phyloP scores from a whole-genome alignment of 1,284 basidiomycete genomes.

The Fomitiporia mediterranea region DNA sequence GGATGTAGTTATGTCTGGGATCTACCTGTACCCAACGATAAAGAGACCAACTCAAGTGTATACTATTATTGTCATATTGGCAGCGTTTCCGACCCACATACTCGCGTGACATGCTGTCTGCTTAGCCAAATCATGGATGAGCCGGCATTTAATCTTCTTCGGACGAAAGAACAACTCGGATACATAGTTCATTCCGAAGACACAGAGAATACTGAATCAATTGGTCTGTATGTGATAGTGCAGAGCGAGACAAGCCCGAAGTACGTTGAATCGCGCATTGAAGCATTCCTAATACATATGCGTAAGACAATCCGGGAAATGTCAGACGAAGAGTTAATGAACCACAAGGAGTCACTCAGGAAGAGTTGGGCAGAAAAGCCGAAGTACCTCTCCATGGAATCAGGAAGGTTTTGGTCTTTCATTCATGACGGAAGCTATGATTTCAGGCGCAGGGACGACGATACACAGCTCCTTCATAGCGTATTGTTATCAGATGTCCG shows the following conservation, averaged over 20 bases:
- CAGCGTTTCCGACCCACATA: slow-evolving; percentile 46
- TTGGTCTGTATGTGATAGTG: slow-evolving; percentile 82
- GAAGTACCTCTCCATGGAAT: slow-evolving; percentile 70
- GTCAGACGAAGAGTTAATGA: slow-evolving; percentile 55
- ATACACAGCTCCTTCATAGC: slow-evolving; percentile 57
- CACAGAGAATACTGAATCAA: slow-evolving; percentile 58
- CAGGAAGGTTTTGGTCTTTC: slow-evolving; percentile 57
- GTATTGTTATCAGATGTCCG: slow-evolving; percentile 78
- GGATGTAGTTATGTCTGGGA: slow-evolving; percentile 71
- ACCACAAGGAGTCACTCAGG: slow-evolving; percentile 50
- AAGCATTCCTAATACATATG: slow-evolving; percentile 79
- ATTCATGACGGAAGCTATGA: slow-evolving; percentile 75
- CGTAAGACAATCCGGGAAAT: slow-evolving; percentile 54
- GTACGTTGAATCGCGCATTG: slow-evolving; percentile 88
- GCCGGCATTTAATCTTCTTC: slow-evolving; percentile 88
- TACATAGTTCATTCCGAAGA: slow-evolving; percentile 74
- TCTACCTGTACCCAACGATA: slow-evolving; percentile 69
- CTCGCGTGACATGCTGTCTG: slow-evolving; percentile 55
- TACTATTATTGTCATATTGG: slow-evolving; percentile 80
- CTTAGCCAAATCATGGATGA: slow-evolving; percentile 79
- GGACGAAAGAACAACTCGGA: slow-evolving; percentile 95
- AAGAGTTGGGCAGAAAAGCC: slow-evolving; percentile 67
- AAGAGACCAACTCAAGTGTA: slow-evolving; percentile 84
- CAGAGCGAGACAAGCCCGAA: slow-evolving; percentile 84
- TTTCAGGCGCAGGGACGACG: slow-evolving; percentile 71